These are phyloP conservation scores for Cyanidiococcus yangmingshanensis DNA, from an alignment of 23 red algal genomes.

Conservation along the genomic window DNA sequence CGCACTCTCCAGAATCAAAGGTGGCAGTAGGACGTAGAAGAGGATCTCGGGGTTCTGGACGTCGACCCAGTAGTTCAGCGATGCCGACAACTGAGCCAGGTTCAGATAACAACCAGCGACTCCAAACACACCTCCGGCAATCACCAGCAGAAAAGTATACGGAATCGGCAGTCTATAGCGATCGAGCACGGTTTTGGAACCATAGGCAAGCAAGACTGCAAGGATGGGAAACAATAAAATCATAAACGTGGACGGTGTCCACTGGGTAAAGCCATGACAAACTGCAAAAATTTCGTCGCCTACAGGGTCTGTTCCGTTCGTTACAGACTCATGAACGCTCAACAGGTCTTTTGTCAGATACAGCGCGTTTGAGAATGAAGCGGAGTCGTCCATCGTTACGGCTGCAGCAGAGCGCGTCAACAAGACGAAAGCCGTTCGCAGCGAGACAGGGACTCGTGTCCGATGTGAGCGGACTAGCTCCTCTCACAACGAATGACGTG, in stretches of 20 bases:
- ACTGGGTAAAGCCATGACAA: conserved; percentile 15
- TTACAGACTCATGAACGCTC: too few relatives aligned
- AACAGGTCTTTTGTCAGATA: too few relatives aligned
- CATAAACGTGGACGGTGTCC: conserved; percentile 28
- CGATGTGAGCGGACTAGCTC: too few relatives aligned
- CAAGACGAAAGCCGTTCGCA: too few relatives aligned
- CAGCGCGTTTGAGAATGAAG: too few relatives aligned
- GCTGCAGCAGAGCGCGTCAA: too few relatives aligned
- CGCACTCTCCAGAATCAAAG: conserved; percentile 81
- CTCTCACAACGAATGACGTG: too few relatives aligned
- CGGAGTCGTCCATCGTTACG: too few relatives aligned
- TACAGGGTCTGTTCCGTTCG: conserved; percentile 1
- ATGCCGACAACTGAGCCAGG: conserved; percentile 44
- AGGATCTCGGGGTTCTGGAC: conserved; percentile 56
- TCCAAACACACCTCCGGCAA: conserved; percentile 62
- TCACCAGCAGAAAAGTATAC: conserved; percentile 68
- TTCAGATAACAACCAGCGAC: conserved; percentile 56
- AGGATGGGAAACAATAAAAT: conserved; percentile 70
- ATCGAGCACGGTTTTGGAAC: conserved; percentile 25
- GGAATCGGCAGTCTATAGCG: conserved; percentile 31
- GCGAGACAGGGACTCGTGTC: too few relatives aligned
- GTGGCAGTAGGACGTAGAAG: conserved; percentile 85
- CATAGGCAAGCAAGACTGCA: conserved; percentile 32
- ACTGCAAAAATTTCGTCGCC: background rate
- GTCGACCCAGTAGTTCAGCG: conserved; percentile 73